Base-by-base conservation (phyloP, 1,139 yeast genomes). In the Meyerozyma smithsonii region DNA sequence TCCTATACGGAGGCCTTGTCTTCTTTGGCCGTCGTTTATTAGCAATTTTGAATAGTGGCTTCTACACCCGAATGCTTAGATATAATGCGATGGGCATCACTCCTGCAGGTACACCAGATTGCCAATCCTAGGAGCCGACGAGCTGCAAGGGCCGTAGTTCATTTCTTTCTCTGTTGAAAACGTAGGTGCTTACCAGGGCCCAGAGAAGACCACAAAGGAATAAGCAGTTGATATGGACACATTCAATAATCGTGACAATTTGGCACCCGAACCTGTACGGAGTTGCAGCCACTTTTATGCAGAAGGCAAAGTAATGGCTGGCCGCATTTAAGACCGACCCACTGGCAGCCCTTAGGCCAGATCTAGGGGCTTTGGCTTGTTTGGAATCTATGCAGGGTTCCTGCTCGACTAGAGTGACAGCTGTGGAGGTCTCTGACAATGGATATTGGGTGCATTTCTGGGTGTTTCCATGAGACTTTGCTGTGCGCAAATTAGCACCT, bases 1-100 rank as follows among this genome's bases (percentile, higher is more conserved):
- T 76, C 64, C 81, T 74, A 62, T 85, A 88, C 34, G 92, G 85
- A 52, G 84, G 80, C 58, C 83, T 80, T 42, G 74, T 69, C 70
- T 88, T 83, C 69, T 84, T 84, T 12, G 96, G 89, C 59, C 96
- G 73, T 56, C 90, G 65, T 62, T 88, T 88, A 61, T 88, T 88
- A 36, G 89, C 95, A 79, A 88, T 88, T 45, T 56, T 68, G 69
- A 41, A 38, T 43, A 26, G 30, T 26, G 30, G 11, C 30, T 26
- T 14, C 25, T 23, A 12, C 25, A 11, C 25, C 25, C 12, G 4
- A 23, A 11, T 26, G 30, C 18, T 26, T 26, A 26, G 30, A 26
- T 15, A 8, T 26, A 26, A 26, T n/a, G 30, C 30, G 30, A 26
- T 26, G 30, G 30, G 15, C 12, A 11, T n/a, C 17, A 14, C 12